Percentiles rank a stretch among this genome's conserved stretches.
phyloP scores from a whole-genome alignment of 805 yeast species.

The Candida vaughaniae region DNA sequence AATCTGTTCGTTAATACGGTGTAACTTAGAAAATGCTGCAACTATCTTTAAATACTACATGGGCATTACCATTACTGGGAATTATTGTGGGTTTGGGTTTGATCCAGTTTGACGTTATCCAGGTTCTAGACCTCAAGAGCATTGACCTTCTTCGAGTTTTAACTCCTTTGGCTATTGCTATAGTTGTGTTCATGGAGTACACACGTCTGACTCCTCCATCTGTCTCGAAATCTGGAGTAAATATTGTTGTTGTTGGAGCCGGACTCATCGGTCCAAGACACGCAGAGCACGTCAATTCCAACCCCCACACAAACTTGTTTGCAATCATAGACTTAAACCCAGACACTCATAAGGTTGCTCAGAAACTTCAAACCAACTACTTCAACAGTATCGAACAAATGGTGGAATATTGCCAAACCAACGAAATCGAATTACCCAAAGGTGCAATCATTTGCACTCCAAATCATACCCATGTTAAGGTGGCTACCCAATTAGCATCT shows the following conservation, averaged over 20 bases:
- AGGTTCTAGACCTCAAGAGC: no score
- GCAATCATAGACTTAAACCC: constrained; percentile 34
- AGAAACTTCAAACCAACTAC: constrained; percentile 21
- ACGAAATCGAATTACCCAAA: constrained; percentile 27
- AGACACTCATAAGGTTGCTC: constrained; percentile 29
- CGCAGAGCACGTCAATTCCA: constrained; percentile 29
- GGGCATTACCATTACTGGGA: no score
- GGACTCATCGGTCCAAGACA: constrained; percentile 44
- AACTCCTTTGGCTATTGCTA: no score
- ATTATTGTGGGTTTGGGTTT: no score
- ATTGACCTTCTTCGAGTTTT: no score
- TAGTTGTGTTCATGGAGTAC: no score
- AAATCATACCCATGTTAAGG: constrained; percentile 38
- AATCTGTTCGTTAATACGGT: no score
- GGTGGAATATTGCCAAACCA: constrained; percentile 23
- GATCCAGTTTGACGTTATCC: no score
- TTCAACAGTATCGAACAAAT: constrained; percentile 26
- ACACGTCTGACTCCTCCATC: no score
- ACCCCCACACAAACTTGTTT: constrained; percentile 26
- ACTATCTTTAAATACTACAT: no score
- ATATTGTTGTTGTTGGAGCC: constrained; percentile 26
- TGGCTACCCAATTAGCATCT: constrained; percentile 33
- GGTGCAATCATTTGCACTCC: constrained; percentile 45
- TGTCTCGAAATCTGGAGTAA: background rate
- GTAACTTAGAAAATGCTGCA: no score